A percentile compares a stretch with the other conserved stretches of the same genome.
These are phyloP conservation scores for Geranium rotundifolium DNA, from an alignment of 345 rosid genomes.

Conservation along the genomic window DNA sequence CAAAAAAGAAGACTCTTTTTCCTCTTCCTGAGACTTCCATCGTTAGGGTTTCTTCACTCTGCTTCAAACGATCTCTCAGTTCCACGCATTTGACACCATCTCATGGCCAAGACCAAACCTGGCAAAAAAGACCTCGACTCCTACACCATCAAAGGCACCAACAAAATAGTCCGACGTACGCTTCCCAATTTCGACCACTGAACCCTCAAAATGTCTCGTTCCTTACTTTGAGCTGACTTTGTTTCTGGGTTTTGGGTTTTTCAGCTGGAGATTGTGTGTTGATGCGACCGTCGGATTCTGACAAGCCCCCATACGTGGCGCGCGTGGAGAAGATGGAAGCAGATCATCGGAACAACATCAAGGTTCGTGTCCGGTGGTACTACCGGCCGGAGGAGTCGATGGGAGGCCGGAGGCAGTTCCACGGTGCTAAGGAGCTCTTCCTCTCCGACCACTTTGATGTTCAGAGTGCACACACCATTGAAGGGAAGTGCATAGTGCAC, in stretches of 20 bases:
- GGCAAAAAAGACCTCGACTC: conserved; percentile 67
- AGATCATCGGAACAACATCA: conserved; percentile 61
- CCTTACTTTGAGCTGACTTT: not conserved
- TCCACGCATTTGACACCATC: conserved; percentile 1
- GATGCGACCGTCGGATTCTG: conserved; percentile 76
- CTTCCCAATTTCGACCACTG: not conserved
- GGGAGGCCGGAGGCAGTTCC: conserved; percentile 81
- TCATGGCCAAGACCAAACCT: conserved; percentile 62
- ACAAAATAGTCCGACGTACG: conserved; percentile 57
- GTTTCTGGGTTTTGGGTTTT: not conserved
- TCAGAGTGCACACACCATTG: conserved; percentile 77
- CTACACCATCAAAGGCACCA: conserved; percentile 67
- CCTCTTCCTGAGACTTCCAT: not conserved
- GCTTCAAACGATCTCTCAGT: not conserved
- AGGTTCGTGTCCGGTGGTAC: conserved; percentile 72
- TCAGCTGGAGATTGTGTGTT: conserved; percentile 70
- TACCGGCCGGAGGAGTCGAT: conserved; percentile 83
- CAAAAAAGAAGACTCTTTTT: not conserved
- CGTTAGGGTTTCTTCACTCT: conserved; percentile 16
- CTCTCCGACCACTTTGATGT: conserved; percentile 66
- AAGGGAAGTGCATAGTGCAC: conserved; percentile 75
- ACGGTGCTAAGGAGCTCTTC: conserved; percentile 76
- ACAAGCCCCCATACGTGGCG: conserved; percentile 75
- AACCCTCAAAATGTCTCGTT: conserved; percentile 2
- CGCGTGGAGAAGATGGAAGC: conserved; percentile 75